A percentile compares a stretch with the other conserved stretches of the same genome.
Conservation (phyloP, 1,284 basidiomycete genomes). For the Trametes sp. region DNA sequence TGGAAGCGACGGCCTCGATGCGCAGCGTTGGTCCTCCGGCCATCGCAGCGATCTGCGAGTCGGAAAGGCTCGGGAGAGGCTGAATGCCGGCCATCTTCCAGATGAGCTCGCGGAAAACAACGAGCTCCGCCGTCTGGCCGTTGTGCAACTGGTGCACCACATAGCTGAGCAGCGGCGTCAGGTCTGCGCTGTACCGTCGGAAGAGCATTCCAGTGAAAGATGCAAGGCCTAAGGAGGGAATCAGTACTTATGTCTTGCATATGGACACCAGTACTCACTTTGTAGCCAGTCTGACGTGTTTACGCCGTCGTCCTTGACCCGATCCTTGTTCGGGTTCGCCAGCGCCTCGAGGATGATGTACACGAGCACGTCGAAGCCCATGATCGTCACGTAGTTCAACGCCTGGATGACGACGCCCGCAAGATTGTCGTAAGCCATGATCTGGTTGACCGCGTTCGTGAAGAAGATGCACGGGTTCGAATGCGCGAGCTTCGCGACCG, state of each 20-base stretch:
- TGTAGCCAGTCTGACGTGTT: slow-evolving; percentile 94
- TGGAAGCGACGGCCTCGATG: slow-evolving; percentile 83
- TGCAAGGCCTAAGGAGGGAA: slow-evolving; percentile 70
- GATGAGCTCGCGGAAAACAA: slow-evolving; percentile 92
- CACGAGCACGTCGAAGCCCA: slow-evolving; percentile 94
- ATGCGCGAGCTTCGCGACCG: slow-evolving; percentile 94
- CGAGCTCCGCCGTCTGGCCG: slow-evolving; percentile 87
- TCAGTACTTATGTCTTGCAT: slow-evolving; percentile 25
- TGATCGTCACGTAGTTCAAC: slow-evolving; percentile 88
- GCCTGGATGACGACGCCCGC: slow-evolving; percentile 91
- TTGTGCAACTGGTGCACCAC: slow-evolving; percentile 90
- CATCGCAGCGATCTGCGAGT: slow-evolving; percentile 89
- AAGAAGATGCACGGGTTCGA: slow-evolving; percentile 96
- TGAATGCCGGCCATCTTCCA: slow-evolving; percentile 97
- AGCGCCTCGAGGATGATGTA: slow-evolving; percentile 91
- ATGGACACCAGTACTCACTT: slow-evolving; percentile 61
- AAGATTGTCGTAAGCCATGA: slow-evolving; percentile 97
- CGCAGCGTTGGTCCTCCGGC: slow-evolving; percentile 89
- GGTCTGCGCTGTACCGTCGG: slow-evolving; percentile 85
- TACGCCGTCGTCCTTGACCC: slow-evolving; percentile 93
- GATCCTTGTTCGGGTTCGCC: slow-evolving; percentile 84
- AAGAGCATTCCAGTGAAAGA: slow-evolving; percentile 95
- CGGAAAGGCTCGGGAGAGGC: slow-evolving; percentile 87
- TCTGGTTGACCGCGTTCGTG: slow-evolving; percentile 88
- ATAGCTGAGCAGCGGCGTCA: slow-evolving; percentile 88